These are phyloP conservation scores for Barbarea vulgaris DNA, from an alignment of 345 rosid species.

Conservation along the genomic window DNA sequence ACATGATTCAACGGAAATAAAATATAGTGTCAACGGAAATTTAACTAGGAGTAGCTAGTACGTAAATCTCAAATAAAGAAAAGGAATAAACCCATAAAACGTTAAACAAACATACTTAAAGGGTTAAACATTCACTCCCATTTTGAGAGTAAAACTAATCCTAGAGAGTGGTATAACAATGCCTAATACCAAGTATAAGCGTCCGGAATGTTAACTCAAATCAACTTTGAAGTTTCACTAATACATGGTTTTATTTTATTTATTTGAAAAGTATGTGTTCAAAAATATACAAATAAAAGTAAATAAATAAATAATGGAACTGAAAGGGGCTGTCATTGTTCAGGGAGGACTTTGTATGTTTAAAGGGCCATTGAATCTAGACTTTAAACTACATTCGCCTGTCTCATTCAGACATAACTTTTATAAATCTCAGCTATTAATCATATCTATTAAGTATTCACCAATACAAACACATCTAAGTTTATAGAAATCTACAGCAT, in stretches of 20 bases:
- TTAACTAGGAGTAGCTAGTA: background rate
- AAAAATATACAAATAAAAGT: background rate
- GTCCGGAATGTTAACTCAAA: conserved; percentile 4
- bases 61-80: background rate
- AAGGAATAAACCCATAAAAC: background rate
- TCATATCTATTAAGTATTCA: background rate
- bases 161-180: background rate
- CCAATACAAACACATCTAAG: background rate
- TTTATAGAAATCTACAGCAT: background rate
- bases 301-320: conserved; percentile 8
- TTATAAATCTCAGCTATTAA: background rate
- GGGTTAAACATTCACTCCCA: background rate
- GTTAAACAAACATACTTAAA: background rate
- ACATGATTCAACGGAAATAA: background rate
- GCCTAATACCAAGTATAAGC: background rate
- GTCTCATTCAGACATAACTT: conserved; percentile 31
- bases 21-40: background rate
- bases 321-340: conserved; percentile 35
- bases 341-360: conserved; percentile 34
- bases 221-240: background rate
- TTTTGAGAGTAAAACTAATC: background rate
- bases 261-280: background rate
- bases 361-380: conserved; percentile 39
- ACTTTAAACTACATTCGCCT: conserved; percentile 28
- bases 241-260: background rate